Base-by-base conservation (phyloP, 2,329 filamentous ascomycete species). In the Pseudogymnoascus sp. region DNA sequence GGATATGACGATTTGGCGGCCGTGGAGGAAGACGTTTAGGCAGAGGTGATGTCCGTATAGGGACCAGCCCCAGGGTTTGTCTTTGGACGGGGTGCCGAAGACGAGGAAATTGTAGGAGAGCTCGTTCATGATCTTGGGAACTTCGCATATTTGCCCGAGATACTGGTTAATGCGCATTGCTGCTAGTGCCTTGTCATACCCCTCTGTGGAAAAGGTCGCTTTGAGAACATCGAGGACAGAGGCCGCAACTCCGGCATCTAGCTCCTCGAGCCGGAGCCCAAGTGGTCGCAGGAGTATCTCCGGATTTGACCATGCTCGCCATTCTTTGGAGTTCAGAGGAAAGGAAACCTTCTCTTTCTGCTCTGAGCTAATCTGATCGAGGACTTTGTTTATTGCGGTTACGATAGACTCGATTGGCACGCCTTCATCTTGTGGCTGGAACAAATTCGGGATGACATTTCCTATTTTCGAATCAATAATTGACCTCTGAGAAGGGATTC, bases 31-130 rank as follows among this genome's bases (percentile, higher is more conserved):
- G 26, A 88, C 79, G 69, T 85, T 87, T 2, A 92, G 78, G 66
- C 87, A 90, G 3, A 92, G 78, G 67, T 92, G 89, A 72, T 92
- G 89, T 7, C 89, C 89, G 74, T 91, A 92, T 80, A 66, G 52
- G 38, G 61, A 58, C 38, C 41, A 66, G 4, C 63, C 65, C 65
- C 65, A 66, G 14, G 65, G 61, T n/a, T 52, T 31, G 8, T 59
- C 60, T 26, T 45, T 52, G 11, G 65, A 66, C 5, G 65, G 63
- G 33, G 41, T 43, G 23, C 65, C 65, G 38, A 66, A 65, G 35
- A 66, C 29, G 11, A 63, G 62, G 26, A 66, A 65, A 52, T 66
- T 66, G 49, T 66, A 65, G 14, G 63, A 66, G 21, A 45, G 16
- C 11, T 62, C 41, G 61, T 66, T 66, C 43, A 65, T 61, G 23